Evolutionary conservation across 768 basidiomycete genomes (phyloP).

Genomic region (Boletus fagicola): DNA sequence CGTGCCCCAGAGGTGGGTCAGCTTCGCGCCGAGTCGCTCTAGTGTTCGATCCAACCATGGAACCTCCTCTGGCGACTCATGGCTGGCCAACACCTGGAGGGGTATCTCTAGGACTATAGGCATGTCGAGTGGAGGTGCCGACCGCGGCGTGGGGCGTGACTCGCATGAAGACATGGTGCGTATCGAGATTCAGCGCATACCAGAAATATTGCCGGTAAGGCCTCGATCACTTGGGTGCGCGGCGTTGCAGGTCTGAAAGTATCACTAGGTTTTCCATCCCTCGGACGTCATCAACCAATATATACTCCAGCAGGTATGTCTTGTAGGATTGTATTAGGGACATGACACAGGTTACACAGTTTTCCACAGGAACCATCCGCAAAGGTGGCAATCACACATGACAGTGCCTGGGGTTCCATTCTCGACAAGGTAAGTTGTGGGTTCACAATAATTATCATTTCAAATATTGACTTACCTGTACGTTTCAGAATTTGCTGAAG

Average conservation of each 20-base stretch:
- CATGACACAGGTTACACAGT: neutral
- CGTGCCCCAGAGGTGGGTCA: slow-evolving; percentile 21
- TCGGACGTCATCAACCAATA: slow-evolving; percentile 26
- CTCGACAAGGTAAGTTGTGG: slow-evolving; percentile 15
- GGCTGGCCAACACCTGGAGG: slow-evolving; percentile 18
- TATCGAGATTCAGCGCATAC: slow-evolving; percentile 15
- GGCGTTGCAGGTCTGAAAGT: neutral
- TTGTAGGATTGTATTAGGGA: neutral
- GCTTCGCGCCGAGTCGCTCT: slow-evolving; percentile 1
- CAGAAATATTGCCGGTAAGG: slow-evolving; percentile 21
- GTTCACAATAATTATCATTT: neutral
- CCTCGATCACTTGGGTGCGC: neutral
- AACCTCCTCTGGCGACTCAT: slow-evolving; percentile 12
- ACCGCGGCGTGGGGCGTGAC: neutral
- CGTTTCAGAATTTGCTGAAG: slow-evolving; percentile 9
- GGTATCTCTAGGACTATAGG: slow-evolving; percentile 18
- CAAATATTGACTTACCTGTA: neutral
- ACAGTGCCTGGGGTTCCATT: slow-evolving; percentile 20
- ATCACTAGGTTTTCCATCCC: slow-evolving; percentile 24
- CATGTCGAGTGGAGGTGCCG: slow-evolving; percentile 1
- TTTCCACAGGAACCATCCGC: slow-evolving; percentile 21
- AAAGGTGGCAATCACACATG: slow-evolving; percentile 26
- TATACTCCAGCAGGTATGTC: slow-evolving; percentile 19
- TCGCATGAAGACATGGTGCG: neutral
- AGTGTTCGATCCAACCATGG: neutral